A percentile compares a stretch with the other conserved stretches of the same genome.
Evolutionary conservation across 2,329 filamentous ascomycete species (phyloP).

Genomic region (Nakataea oryzae): DNA sequence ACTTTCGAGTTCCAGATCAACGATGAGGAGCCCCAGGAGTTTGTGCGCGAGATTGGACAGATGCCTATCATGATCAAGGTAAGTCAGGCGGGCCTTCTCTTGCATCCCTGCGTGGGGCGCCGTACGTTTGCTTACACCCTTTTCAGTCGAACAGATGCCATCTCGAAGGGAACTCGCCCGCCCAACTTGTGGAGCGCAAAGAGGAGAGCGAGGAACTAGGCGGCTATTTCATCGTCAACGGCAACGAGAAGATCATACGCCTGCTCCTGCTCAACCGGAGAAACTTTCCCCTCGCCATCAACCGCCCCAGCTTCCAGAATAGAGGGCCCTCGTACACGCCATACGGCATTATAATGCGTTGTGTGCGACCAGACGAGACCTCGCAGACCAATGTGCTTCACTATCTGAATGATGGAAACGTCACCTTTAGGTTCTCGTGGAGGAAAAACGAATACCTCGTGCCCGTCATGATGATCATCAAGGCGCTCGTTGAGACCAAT

Average conservation of each 20-base stretch:
- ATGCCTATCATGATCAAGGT: conserved; percentile 91
- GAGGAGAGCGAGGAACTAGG: conserved; percentile 95
- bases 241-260: conserved; percentile 92
- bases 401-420: conserved; percentile 89
- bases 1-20: conserved; percentile 82
- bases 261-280: conserved; percentile 81
- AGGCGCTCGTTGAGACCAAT: conserved; percentile 90
- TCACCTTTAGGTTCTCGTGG: conserved; percentile 97
- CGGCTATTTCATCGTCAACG: conserved; percentile 96
- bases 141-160: conserved; percentile 78
- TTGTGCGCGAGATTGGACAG: conserved; percentile 75
- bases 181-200: conserved; percentile 71
- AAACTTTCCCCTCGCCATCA: conserved; percentile 93
- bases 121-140: conserved; percentile 12
- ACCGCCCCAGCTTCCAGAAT: conserved; percentile 79
- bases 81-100: conserved; percentile 16
- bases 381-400: conserved; percentile 96
- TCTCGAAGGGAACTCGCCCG: conserved; percentile 74
- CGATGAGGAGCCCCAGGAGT: conserved; percentile 72
- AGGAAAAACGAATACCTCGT: conserved; percentile 95
- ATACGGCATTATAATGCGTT: conserved; percentile 83
- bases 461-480: conserved; percentile 92
- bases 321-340: conserved; percentile 82
- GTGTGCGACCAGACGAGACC: conserved; percentile 91
- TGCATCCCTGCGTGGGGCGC: neutral